Base-by-base conservation (phyloP, 1,284 basidiomycete genomes). In the Melampsora larici-populina region DNA sequence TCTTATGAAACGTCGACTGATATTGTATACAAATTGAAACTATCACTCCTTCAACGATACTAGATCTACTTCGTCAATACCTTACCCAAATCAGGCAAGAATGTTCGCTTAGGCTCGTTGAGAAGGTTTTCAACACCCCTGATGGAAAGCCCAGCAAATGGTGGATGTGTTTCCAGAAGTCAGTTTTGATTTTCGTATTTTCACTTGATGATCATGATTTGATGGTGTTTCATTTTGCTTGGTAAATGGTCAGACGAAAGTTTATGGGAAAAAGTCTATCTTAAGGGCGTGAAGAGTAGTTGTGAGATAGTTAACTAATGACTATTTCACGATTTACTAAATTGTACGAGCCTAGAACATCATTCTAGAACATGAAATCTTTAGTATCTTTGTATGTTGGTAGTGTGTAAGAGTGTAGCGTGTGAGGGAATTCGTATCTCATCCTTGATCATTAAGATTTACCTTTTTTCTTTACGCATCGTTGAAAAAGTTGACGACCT, bases 121-220 rank as follows among this genome's bases (percentile, higher is more conserved):
- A 97, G 82, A 88, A 90, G 78, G 86, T 99, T 58, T 99, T 98
- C 84, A 79, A 78, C 71, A 79, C 66, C 89, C 90, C 81, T 87
- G 89, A 90, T 4, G 90, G 90, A 78, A 93, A 91, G 83, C 94
- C 97, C 0, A 97, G 92, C 88, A 99, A 99, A 85, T 99, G 96
- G 96, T 99, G 97, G 97, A 94, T 99, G 91, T 91, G 93, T 49
- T 99, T 99, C 89, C 73, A 76, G 95, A 95, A 86, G 81, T 80
- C 40, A 66, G 81, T 77, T 13, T 7, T 1, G 3, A 9, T 9
- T 43, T 36, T 40, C 21, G n/a, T 55, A 26, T 58, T 64, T 29
- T 33, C 21, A n/a, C 58, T 21, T 51, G 24, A 6, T 31, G 26
- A 36, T 36, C 40, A n/a, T 13, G n/a, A 60, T 15, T 31, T n/a